phyloP scores from a whole-genome alignment of 345 rosid genomes.

The Turnera subulata region DNA sequence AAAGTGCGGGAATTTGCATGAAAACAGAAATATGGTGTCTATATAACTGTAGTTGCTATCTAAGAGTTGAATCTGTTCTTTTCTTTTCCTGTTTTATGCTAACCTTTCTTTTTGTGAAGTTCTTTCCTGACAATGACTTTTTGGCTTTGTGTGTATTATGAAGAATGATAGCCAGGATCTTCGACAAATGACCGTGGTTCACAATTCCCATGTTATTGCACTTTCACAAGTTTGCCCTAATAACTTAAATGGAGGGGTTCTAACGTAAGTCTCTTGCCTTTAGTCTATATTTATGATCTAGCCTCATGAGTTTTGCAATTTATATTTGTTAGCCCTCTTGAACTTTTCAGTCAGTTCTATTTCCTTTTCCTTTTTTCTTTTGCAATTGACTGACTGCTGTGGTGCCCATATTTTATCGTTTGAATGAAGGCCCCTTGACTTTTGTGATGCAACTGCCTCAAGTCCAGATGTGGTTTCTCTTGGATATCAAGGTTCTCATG shows the following conservation, averaged over 20 bases:
- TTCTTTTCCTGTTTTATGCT: too few species aligned
- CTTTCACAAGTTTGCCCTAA: conserved; percentile 83
- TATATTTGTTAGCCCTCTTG: too few species aligned
- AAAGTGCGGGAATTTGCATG: not conserved
- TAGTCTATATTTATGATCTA: conserved; percentile 9
- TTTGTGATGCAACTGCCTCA: conserved; percentile 62
- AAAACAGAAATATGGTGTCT: not conserved
- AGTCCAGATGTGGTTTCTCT: conserved; percentile 56
- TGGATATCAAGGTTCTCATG: conserved; percentile 61
- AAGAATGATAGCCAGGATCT: conserved; percentile 75
- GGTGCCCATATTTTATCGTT: conserved; percentile 25
- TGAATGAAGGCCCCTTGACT: conserved; percentile 90
- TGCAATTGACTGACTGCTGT: not conserved
- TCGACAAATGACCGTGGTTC: conserved; percentile 62
- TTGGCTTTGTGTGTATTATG: conserved; percentile 26
- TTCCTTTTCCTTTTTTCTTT: not conserved
- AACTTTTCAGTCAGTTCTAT: too few species aligned
- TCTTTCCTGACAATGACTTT: conserved; percentile 29
- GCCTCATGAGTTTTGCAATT: too few species aligned
- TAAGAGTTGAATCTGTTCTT: not conserved
- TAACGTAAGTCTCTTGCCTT: conserved; percentile 58
- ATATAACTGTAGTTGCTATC: too few species aligned
- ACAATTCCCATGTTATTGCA: conserved; percentile 76
- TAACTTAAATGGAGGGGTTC: conserved; percentile 63
- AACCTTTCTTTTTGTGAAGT: conserved; percentile 12